phyloP scores from a whole-genome alignment of 805 yeast species.

The Wickerhamiella vanderwaltii region DNA sequence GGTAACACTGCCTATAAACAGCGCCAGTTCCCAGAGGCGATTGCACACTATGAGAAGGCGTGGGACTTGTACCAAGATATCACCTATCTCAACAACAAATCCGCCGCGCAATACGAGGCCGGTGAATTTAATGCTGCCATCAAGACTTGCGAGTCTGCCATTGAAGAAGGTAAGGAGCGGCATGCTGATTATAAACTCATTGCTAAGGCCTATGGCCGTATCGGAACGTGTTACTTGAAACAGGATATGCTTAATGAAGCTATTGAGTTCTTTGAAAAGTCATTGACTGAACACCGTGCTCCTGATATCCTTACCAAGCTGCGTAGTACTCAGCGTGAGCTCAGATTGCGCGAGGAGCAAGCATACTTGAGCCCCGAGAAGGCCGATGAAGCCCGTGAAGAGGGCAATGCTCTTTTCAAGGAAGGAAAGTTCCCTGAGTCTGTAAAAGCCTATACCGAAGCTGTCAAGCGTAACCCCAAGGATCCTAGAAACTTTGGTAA shows the following conservation, averaged over 20 bases:
- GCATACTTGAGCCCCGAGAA: conserved; percentile 77
- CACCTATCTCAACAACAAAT: conserved; percentile 87
- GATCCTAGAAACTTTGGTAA: conserved; percentile 96
- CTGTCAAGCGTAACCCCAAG: conserved; percentile 92
- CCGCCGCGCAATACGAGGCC: conserved; percentile 96
- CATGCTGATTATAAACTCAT: conserved; percentile 86
- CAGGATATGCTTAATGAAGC: conserved; percentile 62
- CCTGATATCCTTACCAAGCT: conserved; percentile 84
- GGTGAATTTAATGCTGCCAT: conserved; percentile 84
- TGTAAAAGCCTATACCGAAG: conserved; percentile 86
- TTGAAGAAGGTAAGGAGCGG: conserved; percentile 77
- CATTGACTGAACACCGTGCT: conserved; percentile 93
- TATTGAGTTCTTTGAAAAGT: conserved; percentile 67
- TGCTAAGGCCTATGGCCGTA: conserved; percentile 87
- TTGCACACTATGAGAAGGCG: conserved; percentile 72
- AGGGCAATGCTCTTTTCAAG: conserved; percentile 80
- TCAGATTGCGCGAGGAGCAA: conserved; percentile 64
- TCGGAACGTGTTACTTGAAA: conserved; percentile 74
- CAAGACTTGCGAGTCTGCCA: conserved; percentile 64
- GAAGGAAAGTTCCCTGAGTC: conserved; percentile 96
- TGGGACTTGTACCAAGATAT: conserved; percentile 73
- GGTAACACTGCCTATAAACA: conserved; percentile 82
- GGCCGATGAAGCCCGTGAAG: conserved; percentile 89
- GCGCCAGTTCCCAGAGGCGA: conserved; percentile 86
- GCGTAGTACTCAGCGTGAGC: conserved; percentile 74